Evolutionary conservation across 495 filamentous ascomycete species (phyloP), one percentile per base, ranked within the genome.

Genomic region (Trichocladium antarcticum): DNA sequence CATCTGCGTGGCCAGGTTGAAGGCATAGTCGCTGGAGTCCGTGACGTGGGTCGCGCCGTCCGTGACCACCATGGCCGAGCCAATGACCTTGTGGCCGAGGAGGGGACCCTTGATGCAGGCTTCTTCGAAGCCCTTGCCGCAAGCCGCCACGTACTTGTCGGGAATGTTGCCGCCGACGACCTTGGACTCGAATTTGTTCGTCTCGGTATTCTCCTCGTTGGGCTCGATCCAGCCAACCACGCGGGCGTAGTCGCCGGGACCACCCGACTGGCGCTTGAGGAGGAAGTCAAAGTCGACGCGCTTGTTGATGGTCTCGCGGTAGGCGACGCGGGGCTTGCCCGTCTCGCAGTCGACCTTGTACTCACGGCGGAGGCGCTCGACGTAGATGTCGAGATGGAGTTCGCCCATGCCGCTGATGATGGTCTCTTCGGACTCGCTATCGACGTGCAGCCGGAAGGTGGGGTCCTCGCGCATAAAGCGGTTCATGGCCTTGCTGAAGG

Each of bases 361-460:
- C 67, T 99, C 93, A 62, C 93, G 84, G 45, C 87, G 85, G 80
- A 99, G 93, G 57, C 93, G 90, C 72, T 99, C 93, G 34, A 97
- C 80, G 71, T 99, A 99, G 65, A 99, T 94, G 56, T 90, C 86
- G 20, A 99, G 77, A 67, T 99, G 93, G 50, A 99, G 67, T 65
- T 99, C 93, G 53, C 93, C 93, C 93, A 99, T 99, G 42, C 93
- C 93, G 37, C 85, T 90, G 64, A 99, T 97, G 65, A 99, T 92
- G 40, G 89, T 95, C 71, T 99, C 85, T 54, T 90, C 80, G 55
- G 79, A 84, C 70, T 99, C 93, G 31, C 73, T 69, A 59, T 99
- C 93, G 59, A 93, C 86, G 51, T 84, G 83, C 37, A 97, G 87
- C 37, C 93, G 80, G 79, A 99, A 99, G 19, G 93, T 99, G 9